A percentile compares a stretch with the other conserved stretches of the same genome.
These are phyloP conservation scores for Neurospora sp. DNA, from an alignment of 495 filamentous ascomycete genomes.

Conservation along the genomic window DNA sequence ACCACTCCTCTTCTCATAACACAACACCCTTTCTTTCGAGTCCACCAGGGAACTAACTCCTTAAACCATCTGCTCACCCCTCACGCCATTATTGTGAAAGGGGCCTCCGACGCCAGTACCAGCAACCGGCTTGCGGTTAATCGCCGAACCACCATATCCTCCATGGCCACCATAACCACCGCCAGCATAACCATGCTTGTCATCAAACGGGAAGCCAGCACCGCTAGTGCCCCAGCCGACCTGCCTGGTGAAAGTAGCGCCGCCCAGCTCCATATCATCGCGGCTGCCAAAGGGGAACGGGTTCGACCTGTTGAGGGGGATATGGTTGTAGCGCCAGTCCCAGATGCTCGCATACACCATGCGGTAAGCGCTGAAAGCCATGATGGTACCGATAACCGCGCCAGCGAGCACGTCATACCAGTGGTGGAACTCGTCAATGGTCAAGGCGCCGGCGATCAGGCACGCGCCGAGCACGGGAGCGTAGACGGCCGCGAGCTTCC, in stretches of 20 bases:
- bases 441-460: slow-evolving; percentile 48
- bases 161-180: neutral
- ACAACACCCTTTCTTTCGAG: neutral
- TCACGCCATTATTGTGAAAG: neutral
- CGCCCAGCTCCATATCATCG: slow-evolving; percentile 23
- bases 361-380: slow-evolving; percentile 47
- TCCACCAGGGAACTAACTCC: neutral
- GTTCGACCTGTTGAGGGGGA: slow-evolving; percentile 33
- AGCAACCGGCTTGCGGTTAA: neutral
- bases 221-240: slow-evolving; percentile 34
- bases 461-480: slow-evolving; percentile 47
- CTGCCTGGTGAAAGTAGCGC: slow-evolving; percentile 33
- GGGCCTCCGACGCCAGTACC: neutral
- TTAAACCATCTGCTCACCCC: neutral
- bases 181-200: slow-evolving; percentile 4
- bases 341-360: slow-evolving; percentile 48
- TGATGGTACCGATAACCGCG: slow-evolving; percentile 43
- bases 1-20: neutral
- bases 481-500: slow-evolving; percentile 50
- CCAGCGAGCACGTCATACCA: slow-evolving; percentile 52
- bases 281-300: slow-evolving; percentile 18
- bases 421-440: slow-evolving; percentile 52
- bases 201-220: slow-evolving; percentile 1
- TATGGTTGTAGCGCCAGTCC: slow-evolving; percentile 48
- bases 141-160: neutral